Evolutionary conservation across 2,329 filamentous ascomycete genomes (phyloP), one percentile per base, ranked within the genome.

Genomic region (Xylariomycetidae sp.): DNA sequence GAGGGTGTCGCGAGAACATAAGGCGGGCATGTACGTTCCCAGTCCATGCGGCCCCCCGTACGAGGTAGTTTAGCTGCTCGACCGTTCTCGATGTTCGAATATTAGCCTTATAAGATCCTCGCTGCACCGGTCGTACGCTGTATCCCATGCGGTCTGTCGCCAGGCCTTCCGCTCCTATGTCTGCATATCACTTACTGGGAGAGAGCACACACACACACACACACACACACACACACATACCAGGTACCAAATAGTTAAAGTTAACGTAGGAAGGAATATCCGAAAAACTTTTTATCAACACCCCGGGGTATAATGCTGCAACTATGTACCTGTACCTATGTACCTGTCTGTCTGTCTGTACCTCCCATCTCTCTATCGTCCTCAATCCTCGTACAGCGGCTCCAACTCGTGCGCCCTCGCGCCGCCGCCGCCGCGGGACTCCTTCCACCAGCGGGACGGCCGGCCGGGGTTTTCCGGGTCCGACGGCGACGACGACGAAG

Each of bases 351-450:
- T 16, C 15, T 17, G 10, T 17, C 6, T 17, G 13, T 29, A 16
- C 15, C 5, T 13, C 18, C 25, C 16, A 9, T 29, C 13, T 17
- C 12, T 8, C 12, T 17, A 23, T 22, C 8, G 23, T 10, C n/a
- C 6, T 32, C 16, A 38, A 24, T 40, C 37, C 24, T 40, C 34
- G 22, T 44, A 44, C 12, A 44, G 22, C 24, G 37, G 22, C 17
- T 40, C 25, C 25, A 44, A 33, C 35, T 44, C 42, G 16, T 44
- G 39, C 12, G 31, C 31, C 19, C 33, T 38, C 6, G 39, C 42
- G 23, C 30, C 29, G 16, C 35, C 31, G 38, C 40, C 42, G 23
- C 30, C 29, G 16, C 35, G 31, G 38, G 38, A 38, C 18, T 36
- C 35, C 24, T 17, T 27, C 40, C 38, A 38, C 38, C 34, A 38